Percentiles rank a stretch among this genome's conserved stretches.
These are phyloP conservation scores for Aspergillus sp. DNA, from an alignment of 2,329 filamentous ascomycete genomes.

Conservation along the genomic window DNA sequence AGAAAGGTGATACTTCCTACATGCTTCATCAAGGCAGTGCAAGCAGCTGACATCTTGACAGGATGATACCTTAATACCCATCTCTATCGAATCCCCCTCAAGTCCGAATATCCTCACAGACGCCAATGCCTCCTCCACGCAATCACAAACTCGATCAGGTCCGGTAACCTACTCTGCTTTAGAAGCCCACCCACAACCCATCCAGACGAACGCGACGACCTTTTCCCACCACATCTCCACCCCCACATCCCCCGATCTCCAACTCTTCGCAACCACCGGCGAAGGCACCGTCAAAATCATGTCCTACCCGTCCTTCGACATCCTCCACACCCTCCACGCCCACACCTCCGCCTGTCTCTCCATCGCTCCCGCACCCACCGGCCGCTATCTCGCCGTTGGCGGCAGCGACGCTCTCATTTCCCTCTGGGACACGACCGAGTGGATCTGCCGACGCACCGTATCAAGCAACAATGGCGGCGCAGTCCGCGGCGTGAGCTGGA, in stretches of 20 bases:
- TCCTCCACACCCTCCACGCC: slow-evolving; percentile 42
- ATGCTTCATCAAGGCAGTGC: neutral
- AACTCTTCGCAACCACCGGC: slow-evolving; percentile 45
- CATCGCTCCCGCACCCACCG: slow-evolving; percentile 42
- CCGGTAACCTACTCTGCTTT: slow-evolving; percentile 34
- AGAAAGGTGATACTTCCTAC: slow-evolving; percentile 35
- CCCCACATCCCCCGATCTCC: slow-evolving; percentile 30
- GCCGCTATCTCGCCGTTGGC: slow-evolving; percentile 45
- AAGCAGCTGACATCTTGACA: slow-evolving; percentile 9
- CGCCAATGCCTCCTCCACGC: slow-evolving; percentile 5
- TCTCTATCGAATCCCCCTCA: slow-evolving; percentile 38
- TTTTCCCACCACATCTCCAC: slow-evolving; percentile 41
- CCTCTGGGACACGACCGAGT: slow-evolving; percentile 49
- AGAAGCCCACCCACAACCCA: slow-evolving; percentile 38
- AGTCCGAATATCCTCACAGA: slow-evolving; percentile 26
- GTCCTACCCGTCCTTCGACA: slow-evolving; percentile 41
- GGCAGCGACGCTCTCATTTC: slow-evolving; percentile 47
- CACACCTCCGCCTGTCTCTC: slow-evolving; percentile 46
- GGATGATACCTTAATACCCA: slow-evolving; percentile 45
- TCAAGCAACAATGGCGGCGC: slow-evolving; percentile 41
- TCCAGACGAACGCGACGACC: slow-evolving; percentile 46
- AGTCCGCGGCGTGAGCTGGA: slow-evolving; percentile 46
- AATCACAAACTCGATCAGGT: slow-evolving; percentile 11
- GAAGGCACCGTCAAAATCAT: slow-evolving; percentile 46
- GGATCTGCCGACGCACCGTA: slow-evolving; percentile 45